phyloP scores from a whole-genome alignment of 148 eudicot species.

The Vaccinium myrtillus region DNA sequence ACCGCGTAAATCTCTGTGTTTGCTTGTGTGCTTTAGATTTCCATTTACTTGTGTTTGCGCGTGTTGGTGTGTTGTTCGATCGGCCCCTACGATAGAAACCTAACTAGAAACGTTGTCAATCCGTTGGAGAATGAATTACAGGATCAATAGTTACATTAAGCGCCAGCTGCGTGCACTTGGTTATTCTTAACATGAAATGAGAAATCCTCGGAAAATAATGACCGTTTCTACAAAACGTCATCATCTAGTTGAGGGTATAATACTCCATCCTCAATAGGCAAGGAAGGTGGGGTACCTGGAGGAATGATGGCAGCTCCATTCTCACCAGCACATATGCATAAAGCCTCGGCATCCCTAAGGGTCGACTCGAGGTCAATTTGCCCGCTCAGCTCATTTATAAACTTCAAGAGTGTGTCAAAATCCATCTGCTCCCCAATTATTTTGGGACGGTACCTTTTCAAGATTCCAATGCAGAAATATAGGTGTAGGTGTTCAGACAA shows the following conservation, averaged over 20 bases:
- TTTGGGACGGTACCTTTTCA: constrained; percentile 67
- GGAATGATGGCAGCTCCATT: constrained; percentile 89
- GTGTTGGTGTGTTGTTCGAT: no score
- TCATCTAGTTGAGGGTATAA: constrained; percentile 66
- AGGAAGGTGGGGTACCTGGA: constrained; percentile 92
- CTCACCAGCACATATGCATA: constrained; percentile 94
- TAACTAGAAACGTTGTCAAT: neutral
- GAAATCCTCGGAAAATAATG: neutral
- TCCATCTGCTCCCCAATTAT: constrained; percentile 95
- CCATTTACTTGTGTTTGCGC: no score
- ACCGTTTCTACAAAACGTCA: constrained; percentile 46
- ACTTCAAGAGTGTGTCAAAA: constrained; percentile 86
- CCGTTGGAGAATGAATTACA: neutral
- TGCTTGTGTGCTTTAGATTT: no score
- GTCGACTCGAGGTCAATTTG: constrained; percentile 66
- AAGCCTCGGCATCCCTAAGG: constrained; percentile 79
- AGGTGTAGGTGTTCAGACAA: constrained; percentile 85
- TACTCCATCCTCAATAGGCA: constrained; percentile 52
- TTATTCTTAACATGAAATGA: neutral
- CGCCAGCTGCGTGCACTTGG: neutral
- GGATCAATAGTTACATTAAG: neutral
- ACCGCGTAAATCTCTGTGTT: no score
- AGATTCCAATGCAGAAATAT: constrained; percentile 70
- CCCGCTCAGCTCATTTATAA: constrained; percentile 85
- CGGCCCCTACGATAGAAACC: no score